Percentiles rank a stretch among this genome's conserved stretches.
Evolutionary conservation across 345 rosid genomes (phyloP).

Genomic region (Bruguiera gymnorhiza): DNA sequence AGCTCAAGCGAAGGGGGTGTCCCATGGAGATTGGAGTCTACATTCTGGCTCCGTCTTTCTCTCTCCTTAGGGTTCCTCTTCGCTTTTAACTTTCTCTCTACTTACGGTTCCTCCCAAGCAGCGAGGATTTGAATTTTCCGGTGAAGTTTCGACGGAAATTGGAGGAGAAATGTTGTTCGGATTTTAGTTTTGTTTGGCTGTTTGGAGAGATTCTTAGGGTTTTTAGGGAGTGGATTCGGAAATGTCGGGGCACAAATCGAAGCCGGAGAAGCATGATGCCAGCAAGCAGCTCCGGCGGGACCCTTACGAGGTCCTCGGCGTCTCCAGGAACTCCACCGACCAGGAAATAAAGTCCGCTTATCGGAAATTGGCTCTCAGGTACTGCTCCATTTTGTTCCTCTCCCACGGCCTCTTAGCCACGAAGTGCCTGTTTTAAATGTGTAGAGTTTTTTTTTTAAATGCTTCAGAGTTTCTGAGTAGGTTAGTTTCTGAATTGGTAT

Average conservation of each 20-base stretch:
- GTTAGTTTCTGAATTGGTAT: conserved; percentile 3
- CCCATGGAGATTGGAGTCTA: conserved; percentile 5
- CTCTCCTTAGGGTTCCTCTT: conserved; percentile 10
- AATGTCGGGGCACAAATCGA: conserved; percentile 30
- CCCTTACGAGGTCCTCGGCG: conserved; percentile 84
- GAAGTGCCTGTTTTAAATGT: neutral
- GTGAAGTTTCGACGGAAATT: neutral
- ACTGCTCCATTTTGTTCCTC: neutral
- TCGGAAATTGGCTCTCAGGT: conserved; percentile 96
- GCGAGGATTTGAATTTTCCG: neutral
- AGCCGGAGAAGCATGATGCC: conserved; percentile 58
- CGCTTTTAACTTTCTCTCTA: neutral
- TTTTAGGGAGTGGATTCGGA: conserved; percentile 6
- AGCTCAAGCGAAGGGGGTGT: conserved; percentile 5
- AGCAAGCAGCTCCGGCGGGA: conserved; percentile 78
- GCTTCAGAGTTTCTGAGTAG: neutral
- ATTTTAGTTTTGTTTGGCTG: neutral
- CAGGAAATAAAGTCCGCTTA: conserved; percentile 92
- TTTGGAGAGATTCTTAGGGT: neutral
- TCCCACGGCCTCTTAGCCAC: neutral
- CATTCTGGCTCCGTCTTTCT: neutral
- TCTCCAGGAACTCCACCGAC: conserved; percentile 73
- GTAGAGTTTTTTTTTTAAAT: conserved; percentile 6
- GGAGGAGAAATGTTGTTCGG: neutral
- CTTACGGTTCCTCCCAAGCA: neutral